These are phyloP conservation scores for Dipodascopsis tothii DNA, from an alignment of 805 yeast genomes.

Conservation along the genomic window DNA sequence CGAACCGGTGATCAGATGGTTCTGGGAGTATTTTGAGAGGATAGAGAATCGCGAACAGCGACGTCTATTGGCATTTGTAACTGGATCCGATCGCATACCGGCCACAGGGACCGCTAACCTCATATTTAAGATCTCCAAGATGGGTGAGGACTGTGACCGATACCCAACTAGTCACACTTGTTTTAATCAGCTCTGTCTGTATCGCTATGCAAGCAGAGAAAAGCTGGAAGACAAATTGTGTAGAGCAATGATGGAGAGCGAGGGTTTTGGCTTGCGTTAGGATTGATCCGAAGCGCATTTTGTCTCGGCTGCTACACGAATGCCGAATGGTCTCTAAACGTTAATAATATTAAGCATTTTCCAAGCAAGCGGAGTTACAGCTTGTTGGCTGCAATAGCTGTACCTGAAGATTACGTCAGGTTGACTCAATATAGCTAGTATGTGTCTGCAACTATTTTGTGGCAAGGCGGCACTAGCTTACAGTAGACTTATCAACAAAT, in stretches of 20 bases:
- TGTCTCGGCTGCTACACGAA: too few relatives aligned
- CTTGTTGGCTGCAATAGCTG: too few relatives aligned
- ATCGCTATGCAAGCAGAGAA: slow-evolving; percentile 52
- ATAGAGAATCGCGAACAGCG: slow-evolving; percentile 46
- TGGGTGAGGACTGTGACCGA: slow-evolving; percentile 39
- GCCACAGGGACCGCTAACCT: slow-evolving; percentile 82
- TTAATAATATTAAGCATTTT: too few relatives aligned
- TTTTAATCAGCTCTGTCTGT: slow-evolving; percentile 79
- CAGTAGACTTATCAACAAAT: too few relatives aligned
- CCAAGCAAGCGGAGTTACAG: too few relatives aligned
- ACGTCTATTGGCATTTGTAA: slow-evolving; percentile 63
- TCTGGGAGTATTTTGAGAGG: slow-evolving; percentile 69
- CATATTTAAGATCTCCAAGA: slow-evolving; percentile 58
- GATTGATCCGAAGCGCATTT: too few relatives aligned
- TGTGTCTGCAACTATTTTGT: too few relatives aligned
- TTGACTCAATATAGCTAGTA: too few relatives aligned
- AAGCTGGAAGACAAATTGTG: slow-evolving; percentile 51
- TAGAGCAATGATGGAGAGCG: slow-evolving; percentile 68
- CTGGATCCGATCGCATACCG: slow-evolving; percentile 88
- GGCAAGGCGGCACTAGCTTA: too few relatives aligned
- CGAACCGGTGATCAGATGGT: slow-evolving; percentile 57
- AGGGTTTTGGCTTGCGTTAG: slow-evolving; percentile 76
- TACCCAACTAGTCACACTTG: slow-evolving; percentile 91
- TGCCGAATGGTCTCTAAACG: too few relatives aligned
- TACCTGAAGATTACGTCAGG: too few relatives aligned